Base-by-base conservation (phyloP, 495 filamentous ascomycete species). In the Penicillium waksmanii region DNA sequence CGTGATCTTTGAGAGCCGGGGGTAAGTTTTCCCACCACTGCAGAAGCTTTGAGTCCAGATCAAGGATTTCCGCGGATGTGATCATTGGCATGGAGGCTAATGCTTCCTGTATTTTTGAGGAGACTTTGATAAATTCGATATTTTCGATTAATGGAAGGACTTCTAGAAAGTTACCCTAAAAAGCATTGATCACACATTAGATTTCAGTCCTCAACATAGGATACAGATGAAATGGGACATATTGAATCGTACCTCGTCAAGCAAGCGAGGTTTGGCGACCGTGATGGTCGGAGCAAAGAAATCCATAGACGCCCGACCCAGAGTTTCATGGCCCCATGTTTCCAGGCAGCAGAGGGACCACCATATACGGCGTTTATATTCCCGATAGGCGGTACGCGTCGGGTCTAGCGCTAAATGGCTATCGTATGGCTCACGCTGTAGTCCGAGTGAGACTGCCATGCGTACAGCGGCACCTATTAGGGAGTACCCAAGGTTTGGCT, bases 261-360 rank as follows among this genome's bases (percentile, higher is more conserved):
- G 55, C 73, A 81, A 27, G 65, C 80, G 83, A 46, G 87, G 87
- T 3, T 78, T 70, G 9, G 80, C 73, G 59, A 89, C 85, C 53
- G 87, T 88, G 67, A 90, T 87, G n/a, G 82, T 84, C 5, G 86
- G 84, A 9, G 84, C 84, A 80, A 84, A 87, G 27, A 86, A 79
- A 10, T 87, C 88, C 68, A 91, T 82, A n/a, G 85, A 87, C 10
- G 86, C 87, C 31, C 88, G 77, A n/a, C 88, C 87, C 56, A 87
- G 82, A 15, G 87, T 90, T 12, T 85, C 89, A n/a, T 80, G 82
- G 2, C 84, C 87, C 86, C 88, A 91, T 2, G 87, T 86, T 69
- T 91, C 88, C 34, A 91, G 76, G 75, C 85, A 89, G 73, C 86
- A 85, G 54, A 90, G 72, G 52, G 80, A 85, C 88, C 88, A 91